phyloP scores from a whole-genome alignment of 2,329 filamentous ascomycete species.

The Penicillium sp. region DNA sequence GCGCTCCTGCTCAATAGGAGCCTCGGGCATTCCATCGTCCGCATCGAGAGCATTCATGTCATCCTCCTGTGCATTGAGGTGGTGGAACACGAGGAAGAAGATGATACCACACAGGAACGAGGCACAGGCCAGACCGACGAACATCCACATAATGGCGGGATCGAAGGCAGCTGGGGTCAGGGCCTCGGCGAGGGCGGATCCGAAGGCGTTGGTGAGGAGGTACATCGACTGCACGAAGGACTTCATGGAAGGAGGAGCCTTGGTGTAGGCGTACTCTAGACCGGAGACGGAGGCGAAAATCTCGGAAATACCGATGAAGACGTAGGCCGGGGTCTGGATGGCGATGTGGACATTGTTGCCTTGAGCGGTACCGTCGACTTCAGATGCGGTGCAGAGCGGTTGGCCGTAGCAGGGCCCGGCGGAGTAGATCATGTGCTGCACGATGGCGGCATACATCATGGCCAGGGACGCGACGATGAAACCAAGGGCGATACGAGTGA shows the following conservation, averaged over 20 bases:
- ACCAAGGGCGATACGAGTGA: slow-evolving; percentile 71
- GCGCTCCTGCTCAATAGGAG: slow-evolving; percentile 12
- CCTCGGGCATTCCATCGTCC: slow-evolving; percentile 28
- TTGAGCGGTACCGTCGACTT: slow-evolving; percentile 30
- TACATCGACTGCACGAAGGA: slow-evolving; percentile 59
- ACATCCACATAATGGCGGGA: slow-evolving; percentile 67
- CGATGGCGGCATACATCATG: slow-evolving; percentile 60
- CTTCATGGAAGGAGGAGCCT: slow-evolving; percentile 69
- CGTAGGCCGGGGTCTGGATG: slow-evolving; percentile 47
- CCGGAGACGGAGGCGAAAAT: slow-evolving; percentile 65
- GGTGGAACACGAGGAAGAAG: slow-evolving; percentile 55
- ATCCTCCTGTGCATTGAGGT: slow-evolving; percentile 51
- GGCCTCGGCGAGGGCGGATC: slow-evolving; percentile 60
- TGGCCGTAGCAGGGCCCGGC: slow-evolving; percentile 53
- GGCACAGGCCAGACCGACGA: slow-evolving; percentile 55
- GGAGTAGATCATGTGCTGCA: slow-evolving; percentile 58
- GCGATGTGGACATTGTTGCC: slow-evolving; percentile 47
- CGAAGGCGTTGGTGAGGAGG: slow-evolving; percentile 59
- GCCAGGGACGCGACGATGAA: slow-evolving; percentile 66
- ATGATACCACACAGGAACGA: slow-evolving; percentile 51
- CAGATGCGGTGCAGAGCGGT: slow-evolving; percentile 35
- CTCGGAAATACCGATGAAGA: slow-evolving; percentile 53
- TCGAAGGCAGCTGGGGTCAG: slow-evolving; percentile 62
- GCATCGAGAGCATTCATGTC: slow-evolving; percentile 52
- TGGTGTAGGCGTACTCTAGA: slow-evolving; percentile 72